These are phyloP conservation scores for Phytophthora quininea DNA, from an alignment of 352 stramenopile species.

Conservation along the genomic window DNA sequence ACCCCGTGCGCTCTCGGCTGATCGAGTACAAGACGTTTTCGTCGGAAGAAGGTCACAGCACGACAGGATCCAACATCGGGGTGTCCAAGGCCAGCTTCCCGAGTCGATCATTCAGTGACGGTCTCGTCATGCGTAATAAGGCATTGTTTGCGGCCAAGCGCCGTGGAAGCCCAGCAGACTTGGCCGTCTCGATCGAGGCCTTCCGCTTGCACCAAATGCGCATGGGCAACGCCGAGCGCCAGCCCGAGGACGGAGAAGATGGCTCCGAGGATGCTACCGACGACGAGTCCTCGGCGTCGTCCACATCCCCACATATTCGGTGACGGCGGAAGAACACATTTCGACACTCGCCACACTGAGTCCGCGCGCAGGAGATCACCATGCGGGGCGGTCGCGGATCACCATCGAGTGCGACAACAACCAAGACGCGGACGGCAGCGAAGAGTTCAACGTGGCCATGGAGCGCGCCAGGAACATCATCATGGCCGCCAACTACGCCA, in stretches of 20 bases:
- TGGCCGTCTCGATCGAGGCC: conserved; percentile 80
- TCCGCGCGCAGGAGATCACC: conserved; percentile 2
- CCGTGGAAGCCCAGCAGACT: conserved; percentile 68
- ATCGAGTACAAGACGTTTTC: conserved; percentile 89
- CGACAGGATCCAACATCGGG: conserved; percentile 27
- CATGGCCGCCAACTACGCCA: conserved; percentile 59
- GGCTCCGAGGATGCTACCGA: conserved; percentile 27
- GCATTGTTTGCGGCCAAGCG: conserved; percentile 67
- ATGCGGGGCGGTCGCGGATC: conserved; percentile 21
- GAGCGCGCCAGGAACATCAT: conserved; percentile 65
- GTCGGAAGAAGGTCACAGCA: conserved; percentile 17
- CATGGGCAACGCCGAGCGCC: conserved; percentile 55
- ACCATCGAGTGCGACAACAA: conserved; percentile 25
- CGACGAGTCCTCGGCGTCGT: conserved; percentile 35
- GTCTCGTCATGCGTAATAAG: conserved; percentile 73
- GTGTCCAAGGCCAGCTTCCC: conserved; percentile 75
- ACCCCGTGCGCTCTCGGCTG: conserved; percentile 72
- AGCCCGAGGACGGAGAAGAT: conserved; percentile 47
- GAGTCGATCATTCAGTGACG: conserved; percentile 74
- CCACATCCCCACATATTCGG: conserved; percentile 29
- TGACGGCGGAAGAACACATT: conserved; percentile 5
- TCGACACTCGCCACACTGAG: conserved; percentile 21
- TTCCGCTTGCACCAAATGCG: conserved; percentile 72
- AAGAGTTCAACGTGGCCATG: conserved; percentile 56
- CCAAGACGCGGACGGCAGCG: conserved; percentile 7